Evolutionary conservation across 306 rosid species (phyloP), one percentile per base, ranked within the genome.

Genomic region (Ziziphus jujuba): DNA sequence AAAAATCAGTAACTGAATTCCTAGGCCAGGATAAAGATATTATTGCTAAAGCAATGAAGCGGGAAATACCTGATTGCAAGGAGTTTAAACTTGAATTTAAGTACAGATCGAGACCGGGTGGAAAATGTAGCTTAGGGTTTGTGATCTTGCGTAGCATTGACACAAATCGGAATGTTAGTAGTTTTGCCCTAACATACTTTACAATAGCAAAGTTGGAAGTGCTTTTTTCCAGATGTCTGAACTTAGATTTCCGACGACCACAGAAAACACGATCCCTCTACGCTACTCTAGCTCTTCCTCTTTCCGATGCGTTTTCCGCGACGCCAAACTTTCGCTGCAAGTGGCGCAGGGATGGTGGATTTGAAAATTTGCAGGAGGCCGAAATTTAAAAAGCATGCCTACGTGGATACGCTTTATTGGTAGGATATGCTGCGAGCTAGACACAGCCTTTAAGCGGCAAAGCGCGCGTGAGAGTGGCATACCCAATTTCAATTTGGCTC

Each of bases 261-360:
- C 2, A 28, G 33, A 28, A 28, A 28, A 40, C 45, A 40, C 45
- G 3, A 3, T 8, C 14, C 45, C 9, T 40, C 10, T 6, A 38
- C 43, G 1, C 9, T 40, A 8, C 45, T 10, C 13, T 40, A 3
- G 14, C 6, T 34, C 5, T 2, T 0, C 51, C 23, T 36, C 7
- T 28, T 7, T 47, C 38, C 67, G 67, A 44, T 13, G 67, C 44
- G 15, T 63, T 62, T n/a, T 53, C 54, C 56, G 43, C 55, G 14
- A 40, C 14, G 45, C 45, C 1, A 40, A 40, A 11, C 44, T 40
- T 10, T 40, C 45, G 45, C 40, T 54, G 34, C 66, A 25, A 9
- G 40, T 61, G 66, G 52, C 68, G 68, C 56, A 45, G 52, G 19
- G 56, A 63, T 25, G 25, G 31, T 24, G 56, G 56, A 21, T 47